Evolutionary conservation across 192 early-diverging fungal genomes (phyloP).

Genomic region (Mortierella antarctica): DNA sequence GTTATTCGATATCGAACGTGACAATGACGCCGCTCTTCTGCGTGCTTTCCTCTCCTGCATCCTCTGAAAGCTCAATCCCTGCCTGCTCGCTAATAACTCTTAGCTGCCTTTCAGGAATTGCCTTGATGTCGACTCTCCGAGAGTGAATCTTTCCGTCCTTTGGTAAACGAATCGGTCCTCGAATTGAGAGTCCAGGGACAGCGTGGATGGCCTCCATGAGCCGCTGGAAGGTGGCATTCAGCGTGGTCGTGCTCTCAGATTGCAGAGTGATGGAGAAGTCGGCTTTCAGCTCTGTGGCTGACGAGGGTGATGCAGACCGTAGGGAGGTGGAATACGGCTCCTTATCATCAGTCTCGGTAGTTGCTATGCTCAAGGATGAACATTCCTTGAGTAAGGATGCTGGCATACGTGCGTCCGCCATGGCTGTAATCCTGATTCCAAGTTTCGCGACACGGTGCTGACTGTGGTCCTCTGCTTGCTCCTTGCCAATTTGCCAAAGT

Average conservation of each 20-base stretch:
- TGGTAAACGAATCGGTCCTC: conserved; percentile 40
- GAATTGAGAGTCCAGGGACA: conserved; percentile 24
- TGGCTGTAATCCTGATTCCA: too few species aligned
- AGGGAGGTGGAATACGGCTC: background rate
- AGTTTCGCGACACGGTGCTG: too few species aligned
- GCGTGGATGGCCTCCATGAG: conserved; percentile 47
- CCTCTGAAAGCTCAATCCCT: conserved; percentile 23
- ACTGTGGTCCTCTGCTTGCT: too few species aligned
- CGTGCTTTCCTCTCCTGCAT: conserved; percentile 18
- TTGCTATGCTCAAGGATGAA: background rate
- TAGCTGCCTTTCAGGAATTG: conserved; percentile 30
- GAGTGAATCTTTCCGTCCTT: conserved; percentile 47
- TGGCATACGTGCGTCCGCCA: too few species aligned
- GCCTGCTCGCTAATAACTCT: conserved; percentile 19
- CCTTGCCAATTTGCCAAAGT: too few species aligned
- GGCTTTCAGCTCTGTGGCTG: conserved; percentile 9
- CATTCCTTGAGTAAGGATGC: too few species aligned
- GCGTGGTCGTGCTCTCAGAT: conserved; percentile 36
- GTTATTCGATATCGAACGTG: conserved; percentile 43
- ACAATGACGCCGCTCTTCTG: conserved; percentile 34
- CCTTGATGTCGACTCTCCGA: conserved; percentile 38
- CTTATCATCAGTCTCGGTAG: background rate
- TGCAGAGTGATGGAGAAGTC: conserved; percentile 46
- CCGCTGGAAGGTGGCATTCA: conserved; percentile 29
- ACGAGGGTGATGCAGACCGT: background rate